Evolutionary conservation across 2,329 filamentous ascomycete species (phyloP).

Genomic region (Aspergillus oerlinghausenensis): DNA sequence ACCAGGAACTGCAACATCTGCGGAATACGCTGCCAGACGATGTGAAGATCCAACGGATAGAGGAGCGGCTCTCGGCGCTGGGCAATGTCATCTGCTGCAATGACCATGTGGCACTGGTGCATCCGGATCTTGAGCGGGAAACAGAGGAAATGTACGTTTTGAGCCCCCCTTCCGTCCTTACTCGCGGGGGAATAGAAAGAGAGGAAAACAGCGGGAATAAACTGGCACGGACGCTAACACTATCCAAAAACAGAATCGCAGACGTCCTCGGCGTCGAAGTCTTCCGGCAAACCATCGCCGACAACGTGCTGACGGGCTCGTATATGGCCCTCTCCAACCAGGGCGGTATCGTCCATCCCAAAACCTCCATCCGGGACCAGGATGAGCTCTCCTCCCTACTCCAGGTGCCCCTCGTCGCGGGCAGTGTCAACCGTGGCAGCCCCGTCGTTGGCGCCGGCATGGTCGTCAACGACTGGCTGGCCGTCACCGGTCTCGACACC

Average conservation of each 20-base stretch:
- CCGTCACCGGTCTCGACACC: slow-evolving; percentile 87
- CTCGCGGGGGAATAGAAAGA: background rate
- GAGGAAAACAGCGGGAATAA: background rate
- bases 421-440: slow-evolving; percentile 86
- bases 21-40: slow-evolving; percentile 88
- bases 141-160: slow-evolving; percentile 76
- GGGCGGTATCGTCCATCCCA: slow-evolving; percentile 94
- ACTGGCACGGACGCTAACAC: slow-evolving; percentile 4
- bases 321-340: slow-evolving; percentile 98
- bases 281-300: slow-evolving; percentile 80
- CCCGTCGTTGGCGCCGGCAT: slow-evolving; percentile 94
- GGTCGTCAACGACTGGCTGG: slow-evolving; percentile 97
- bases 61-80: slow-evolving; percentile 90
- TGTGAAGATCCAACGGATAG: slow-evolving; percentile 94
- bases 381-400: slow-evolving; percentile 91
- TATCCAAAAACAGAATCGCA: slow-evolving; percentile 56
- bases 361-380: slow-evolving; percentile 95
- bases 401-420: slow-evolving; percentile 92
- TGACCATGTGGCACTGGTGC: slow-evolving; percentile 93
- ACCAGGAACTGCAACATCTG: slow-evolving; percentile 96
- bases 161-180: background rate
- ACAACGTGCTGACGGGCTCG: slow-evolving; percentile 91
- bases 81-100: slow-evolving; percentile 97
- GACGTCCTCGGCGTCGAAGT: slow-evolving; percentile 69
- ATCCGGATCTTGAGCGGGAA: slow-evolving; percentile 94